Conservation (phyloP, 139 green algal genomes). For the Zygnema cylindricum region DNA sequence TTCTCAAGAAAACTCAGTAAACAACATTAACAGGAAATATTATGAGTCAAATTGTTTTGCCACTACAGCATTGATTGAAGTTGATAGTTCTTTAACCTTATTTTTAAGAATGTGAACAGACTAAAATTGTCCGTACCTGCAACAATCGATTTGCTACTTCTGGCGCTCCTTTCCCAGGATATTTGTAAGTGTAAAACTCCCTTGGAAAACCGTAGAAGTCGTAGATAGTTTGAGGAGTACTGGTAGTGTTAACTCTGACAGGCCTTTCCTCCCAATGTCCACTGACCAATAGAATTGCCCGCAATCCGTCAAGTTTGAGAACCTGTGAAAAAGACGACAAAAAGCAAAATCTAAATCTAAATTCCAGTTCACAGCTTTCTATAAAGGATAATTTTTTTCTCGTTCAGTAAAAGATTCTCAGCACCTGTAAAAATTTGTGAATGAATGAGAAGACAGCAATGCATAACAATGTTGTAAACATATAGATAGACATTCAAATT, state of each 20-base stretch:
- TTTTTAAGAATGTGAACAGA: slow-evolving; percentile 8
- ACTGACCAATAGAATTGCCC: slow-evolving; percentile 35
- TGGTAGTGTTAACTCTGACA: slow-evolving; percentile 36
- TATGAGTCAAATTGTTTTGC: background rate
- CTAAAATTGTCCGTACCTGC: slow-evolving; percentile 40
- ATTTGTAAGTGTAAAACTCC: slow-evolving; percentile 71
- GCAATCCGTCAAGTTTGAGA: background rate
- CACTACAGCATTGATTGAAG: background rate
- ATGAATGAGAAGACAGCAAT: too few relatives aligned
- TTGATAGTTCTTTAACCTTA: background rate
- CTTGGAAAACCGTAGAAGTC: slow-evolving; percentile 80
- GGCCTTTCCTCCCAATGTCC: slow-evolving; percentile 41
- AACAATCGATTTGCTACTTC: slow-evolving; percentile 63
- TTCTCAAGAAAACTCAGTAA: background rate
- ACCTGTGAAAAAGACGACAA: slow-evolving; percentile 25
- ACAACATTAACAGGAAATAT: background rate
- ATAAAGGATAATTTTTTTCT: too few relatives aligned
- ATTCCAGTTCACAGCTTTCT: too few relatives aligned
- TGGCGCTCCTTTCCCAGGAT: slow-evolving; percentile 69
- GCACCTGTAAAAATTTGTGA: too few relatives aligned
- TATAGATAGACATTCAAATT: background rate
- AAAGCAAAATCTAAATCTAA: too few relatives aligned
- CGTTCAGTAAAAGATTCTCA: too few relatives aligned
- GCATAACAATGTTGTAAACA: too few relatives aligned
- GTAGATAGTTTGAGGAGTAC: slow-evolving; percentile 64